Conservation (phyloP, 2,329 filamentous ascomycete species). For the Harringtonia lauricola region DNA sequence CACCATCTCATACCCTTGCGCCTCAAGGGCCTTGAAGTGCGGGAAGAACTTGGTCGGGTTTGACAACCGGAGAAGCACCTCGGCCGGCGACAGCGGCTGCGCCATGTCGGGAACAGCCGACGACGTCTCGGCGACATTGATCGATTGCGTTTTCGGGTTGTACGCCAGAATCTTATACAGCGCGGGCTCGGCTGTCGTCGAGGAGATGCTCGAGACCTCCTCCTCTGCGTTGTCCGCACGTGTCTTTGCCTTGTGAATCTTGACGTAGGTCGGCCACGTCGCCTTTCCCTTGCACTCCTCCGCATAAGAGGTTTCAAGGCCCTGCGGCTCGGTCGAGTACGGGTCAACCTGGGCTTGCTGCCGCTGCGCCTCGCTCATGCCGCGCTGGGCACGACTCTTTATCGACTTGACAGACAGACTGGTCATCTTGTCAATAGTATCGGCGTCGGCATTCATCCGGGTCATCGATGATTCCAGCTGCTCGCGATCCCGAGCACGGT, state of each 20-base stretch:
- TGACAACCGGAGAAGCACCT: slow-evolving; percentile 48
- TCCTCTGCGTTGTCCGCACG: background rate
- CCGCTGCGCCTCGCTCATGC: slow-evolving; percentile 3
- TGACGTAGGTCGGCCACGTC: slow-evolving; percentile 24
- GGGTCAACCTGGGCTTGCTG: slow-evolving; percentile 7
- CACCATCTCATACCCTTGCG: slow-evolving; percentile 55
- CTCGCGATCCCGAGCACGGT: slow-evolving; percentile 13
- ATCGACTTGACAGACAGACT: slow-evolving; percentile 13
- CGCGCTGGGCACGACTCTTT: slow-evolving; percentile 4
- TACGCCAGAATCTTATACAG: slow-evolving; percentile 58
- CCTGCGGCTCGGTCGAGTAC: slow-evolving; percentile 34
- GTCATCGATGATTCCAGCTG: slow-evolving; percentile 20
- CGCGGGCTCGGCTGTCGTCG: slow-evolving; percentile 1
- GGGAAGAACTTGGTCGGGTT: slow-evolving; percentile 56
- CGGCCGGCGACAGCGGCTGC: slow-evolving; percentile 43
- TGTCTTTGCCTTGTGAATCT: slow-evolving; percentile 9
- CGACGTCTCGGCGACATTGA: slow-evolving; percentile 49
- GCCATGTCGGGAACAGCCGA: slow-evolving; percentile 39
- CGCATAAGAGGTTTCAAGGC: slow-evolving; percentile 34
- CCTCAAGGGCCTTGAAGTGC: slow-evolving; percentile 46
- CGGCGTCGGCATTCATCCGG: slow-evolving; percentile 17
- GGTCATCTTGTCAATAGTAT: slow-evolving; percentile 18
- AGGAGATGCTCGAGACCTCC: background rate
- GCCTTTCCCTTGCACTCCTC: slow-evolving; percentile 28
- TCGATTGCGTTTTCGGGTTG: slow-evolving; percentile 43